Evolutionary conservation across 768 basidiomycete species (phyloP), one percentile per base, ranked within the genome.

Genomic region (Hericium erinaceus): DNA sequence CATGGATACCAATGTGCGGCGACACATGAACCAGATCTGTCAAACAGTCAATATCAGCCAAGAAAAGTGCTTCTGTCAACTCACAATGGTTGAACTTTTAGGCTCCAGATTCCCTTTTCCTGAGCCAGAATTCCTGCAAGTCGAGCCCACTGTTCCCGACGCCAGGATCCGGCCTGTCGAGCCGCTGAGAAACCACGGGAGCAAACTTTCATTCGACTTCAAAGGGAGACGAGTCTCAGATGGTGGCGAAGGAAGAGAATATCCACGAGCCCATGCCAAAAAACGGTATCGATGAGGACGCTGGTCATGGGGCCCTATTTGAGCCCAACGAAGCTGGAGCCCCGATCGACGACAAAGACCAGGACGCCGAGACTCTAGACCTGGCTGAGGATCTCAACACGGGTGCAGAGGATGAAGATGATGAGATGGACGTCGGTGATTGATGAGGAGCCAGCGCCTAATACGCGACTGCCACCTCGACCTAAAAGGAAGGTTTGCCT

Each of bases 341-440:
- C 7, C 82, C 87, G 11, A 77, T 93, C 72, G 85, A 95, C 57
- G 82, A 92, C 18, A 76, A 83, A 58, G 71, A 92, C 48, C 85
- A 79, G 22, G 90, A 97, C 59, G 86, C 86, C 3, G 79, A 95
- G 54, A 85, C 83, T 4, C 78, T 98, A 48, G 89, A 98, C 65
- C 77, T 98, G 10, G 95, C 95, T 0, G 95, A 97, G 38, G 84
- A 92, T 60, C 76, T 95, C 72, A 75, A 92, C 55, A 68, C 95
- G 12, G 67, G 60, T 18, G 65, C 68, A 20, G 63, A 62, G 40
- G 49, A 4, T 26, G 54, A 48, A 18, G 16, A 65, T 20, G 70
- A 71, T 38, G 70, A 69, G 12, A 71, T 73, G 20, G 67, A 24
- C 28, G 8, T 51, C 28, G 24, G 71, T 52, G 69, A 37, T 7